These are phyloP conservation scores for Rostrohypoxylon terebratum DNA, from an alignment of 495 filamentous ascomycete genomes.

Conservation along the genomic window DNA sequence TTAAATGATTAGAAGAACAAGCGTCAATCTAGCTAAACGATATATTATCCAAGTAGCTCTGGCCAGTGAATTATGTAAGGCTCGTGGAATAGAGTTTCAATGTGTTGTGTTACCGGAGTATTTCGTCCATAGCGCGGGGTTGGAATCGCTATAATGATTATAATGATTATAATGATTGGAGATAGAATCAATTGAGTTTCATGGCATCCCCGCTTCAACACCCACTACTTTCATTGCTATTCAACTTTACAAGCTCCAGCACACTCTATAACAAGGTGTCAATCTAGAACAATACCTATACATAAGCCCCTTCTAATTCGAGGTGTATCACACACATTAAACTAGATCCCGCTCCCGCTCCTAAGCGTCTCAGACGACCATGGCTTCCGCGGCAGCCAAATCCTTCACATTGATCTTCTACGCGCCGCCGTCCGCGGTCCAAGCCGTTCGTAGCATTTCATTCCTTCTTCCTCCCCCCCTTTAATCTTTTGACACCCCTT, in stretches of 20 bases:
- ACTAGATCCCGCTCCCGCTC: no score
- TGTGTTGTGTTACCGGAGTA: background rate
- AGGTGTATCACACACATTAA: no score
- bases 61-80: background rate
- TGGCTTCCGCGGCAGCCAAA: constrained; percentile 14
- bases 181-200: constrained; percentile 1
- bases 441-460: constrained; percentile 35
- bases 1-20: background rate
- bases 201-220: background rate
- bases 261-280: background rate
- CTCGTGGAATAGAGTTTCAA: background rate
- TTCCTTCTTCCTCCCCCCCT: background rate
- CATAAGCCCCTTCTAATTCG: background rate
- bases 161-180: constrained; percentile 8
- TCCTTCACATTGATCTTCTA: constrained; percentile 66
- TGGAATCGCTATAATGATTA: background rate
- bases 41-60: background rate
- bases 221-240: background rate
- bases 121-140: background rate
- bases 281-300: background rate
- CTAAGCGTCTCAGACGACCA: background rate
- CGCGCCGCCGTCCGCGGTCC: constrained; percentile 61
- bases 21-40: background rate
- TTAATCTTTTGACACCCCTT: background rate
- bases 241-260: background rate